These are phyloP conservation scores for Phytopythium litorale DNA, from an alignment of 352 stramenopile genomes.

Conservation along the genomic window DNA sequence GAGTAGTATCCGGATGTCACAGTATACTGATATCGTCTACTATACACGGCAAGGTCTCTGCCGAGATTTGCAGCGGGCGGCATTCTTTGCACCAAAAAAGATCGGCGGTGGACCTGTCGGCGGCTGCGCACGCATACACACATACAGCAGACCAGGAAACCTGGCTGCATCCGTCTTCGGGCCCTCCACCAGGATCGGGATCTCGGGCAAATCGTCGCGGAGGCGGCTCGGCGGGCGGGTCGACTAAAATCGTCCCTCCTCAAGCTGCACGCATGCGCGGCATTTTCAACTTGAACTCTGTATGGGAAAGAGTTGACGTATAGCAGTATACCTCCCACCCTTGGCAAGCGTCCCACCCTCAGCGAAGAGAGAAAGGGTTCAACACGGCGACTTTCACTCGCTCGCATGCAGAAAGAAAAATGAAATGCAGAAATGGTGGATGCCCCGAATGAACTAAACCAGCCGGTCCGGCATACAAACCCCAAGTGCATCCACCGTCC, in stretches of 20 bases:
- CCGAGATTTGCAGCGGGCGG: constrained; percentile 1
- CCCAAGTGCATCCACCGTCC: not conserved
- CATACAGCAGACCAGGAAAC: not conserved
- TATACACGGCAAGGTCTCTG: not conserved
- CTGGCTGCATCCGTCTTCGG: too few relatives aligned
- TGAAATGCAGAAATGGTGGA: not conserved
- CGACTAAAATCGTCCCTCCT: too few relatives aligned
- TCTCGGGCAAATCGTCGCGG: too few relatives aligned
- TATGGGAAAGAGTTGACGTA: too few relatives aligned
- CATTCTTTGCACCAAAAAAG: constrained; percentile 8
- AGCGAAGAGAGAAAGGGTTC: not conserved
- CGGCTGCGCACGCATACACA: not conserved
- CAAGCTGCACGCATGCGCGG: too few relatives aligned
- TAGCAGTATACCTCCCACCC: too few relatives aligned
- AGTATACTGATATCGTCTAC: not conserved
- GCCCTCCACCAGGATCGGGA: too few relatives aligned
- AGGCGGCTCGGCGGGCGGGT: too few relatives aligned
- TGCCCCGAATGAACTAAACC: too few relatives aligned
- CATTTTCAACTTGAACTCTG: too few relatives aligned
- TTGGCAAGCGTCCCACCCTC: too few relatives aligned
- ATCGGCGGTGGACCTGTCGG: not conserved
- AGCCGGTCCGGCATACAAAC: not conserved
- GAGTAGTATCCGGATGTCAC: not conserved
- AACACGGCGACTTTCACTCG: not conserved
- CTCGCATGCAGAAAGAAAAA: constrained; percentile 5